These are phyloP conservation scores for Strobilomyces dryophilus DNA, from an alignment of 768 basidiomycete genomes.

Conservation along the genomic window DNA sequence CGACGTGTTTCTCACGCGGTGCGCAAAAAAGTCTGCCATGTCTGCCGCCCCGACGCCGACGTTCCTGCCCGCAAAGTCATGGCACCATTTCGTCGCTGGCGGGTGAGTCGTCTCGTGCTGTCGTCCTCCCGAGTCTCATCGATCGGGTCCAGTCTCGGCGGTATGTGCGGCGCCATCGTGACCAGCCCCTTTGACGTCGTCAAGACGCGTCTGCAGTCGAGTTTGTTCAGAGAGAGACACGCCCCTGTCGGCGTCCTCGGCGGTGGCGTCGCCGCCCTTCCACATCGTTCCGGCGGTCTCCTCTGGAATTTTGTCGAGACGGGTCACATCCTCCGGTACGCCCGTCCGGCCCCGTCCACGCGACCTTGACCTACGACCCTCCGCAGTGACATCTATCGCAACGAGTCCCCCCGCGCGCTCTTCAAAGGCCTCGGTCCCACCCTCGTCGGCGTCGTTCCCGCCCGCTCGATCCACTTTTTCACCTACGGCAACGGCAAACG, in stretches of 20 bases:
- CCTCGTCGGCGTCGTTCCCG: slow-evolving; percentile 91
- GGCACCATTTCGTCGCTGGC: slow-evolving; percentile 82
- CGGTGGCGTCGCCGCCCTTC: slow-evolving; percentile 28
- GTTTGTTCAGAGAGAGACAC: slow-evolving; percentile 61
- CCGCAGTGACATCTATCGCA: slow-evolving; percentile 77
- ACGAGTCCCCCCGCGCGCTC: slow-evolving; percentile 84
- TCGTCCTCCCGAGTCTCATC: slow-evolving; percentile 1
- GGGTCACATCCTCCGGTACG: slow-evolving; percentile 78
- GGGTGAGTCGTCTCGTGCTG: slow-evolving; percentile 50
- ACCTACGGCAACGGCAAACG: slow-evolving; percentile 97
- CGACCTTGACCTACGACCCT: background rate
- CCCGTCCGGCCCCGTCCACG: background rate
- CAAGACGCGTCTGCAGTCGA: slow-evolving; percentile 94
- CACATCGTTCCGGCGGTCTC: slow-evolving; percentile 45
- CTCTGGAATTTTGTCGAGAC: slow-evolving; percentile 96
- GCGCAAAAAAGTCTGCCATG: no score
- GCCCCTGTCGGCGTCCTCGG: slow-evolving; percentile 30
- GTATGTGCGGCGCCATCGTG: slow-evolving; percentile 95
- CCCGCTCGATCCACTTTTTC: slow-evolving; percentile 96
- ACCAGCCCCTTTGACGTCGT: slow-evolving; percentile 98
- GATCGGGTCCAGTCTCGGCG: slow-evolving; percentile 65
- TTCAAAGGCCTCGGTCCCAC: slow-evolving; percentile 96
- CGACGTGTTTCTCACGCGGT: no score
- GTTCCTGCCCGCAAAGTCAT: slow-evolving; percentile 68
- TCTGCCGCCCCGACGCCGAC: slow-evolving; percentile 13